A percentile compares a stretch with the other conserved stretches of the same genome.
These are phyloP conservation scores for Gelatoporia subvermispora DNA, from an alignment of 768 basidiomycete genomes.

Conservation along the genomic window DNA sequence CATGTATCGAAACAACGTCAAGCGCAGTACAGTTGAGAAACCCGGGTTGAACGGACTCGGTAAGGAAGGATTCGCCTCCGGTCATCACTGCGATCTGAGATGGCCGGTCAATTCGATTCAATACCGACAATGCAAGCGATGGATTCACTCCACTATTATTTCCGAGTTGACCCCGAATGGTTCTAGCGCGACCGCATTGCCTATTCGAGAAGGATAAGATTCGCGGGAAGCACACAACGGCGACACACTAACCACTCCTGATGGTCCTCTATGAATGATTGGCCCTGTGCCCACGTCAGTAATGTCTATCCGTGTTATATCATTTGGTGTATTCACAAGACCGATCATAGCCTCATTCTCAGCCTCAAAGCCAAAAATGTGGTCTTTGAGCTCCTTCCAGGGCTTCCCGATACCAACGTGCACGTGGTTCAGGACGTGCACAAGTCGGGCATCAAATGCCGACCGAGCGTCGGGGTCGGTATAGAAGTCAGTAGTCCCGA, in stretches of 20 bases:
- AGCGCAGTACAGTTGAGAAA: conserved; percentile 23
- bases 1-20: conserved; percentile 34
- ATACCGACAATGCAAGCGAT: neutral
- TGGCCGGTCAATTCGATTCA: neutral
- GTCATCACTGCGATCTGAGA: conserved; percentile 25
- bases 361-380: conserved; percentile 36
- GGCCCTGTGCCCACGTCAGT: conserved; percentile 11
- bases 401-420: conserved; percentile 30
- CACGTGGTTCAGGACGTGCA: conserved; percentile 34
- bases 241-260: conserved; percentile 14
- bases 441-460: conserved; percentile 34
- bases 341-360: conserved; percentile 34
- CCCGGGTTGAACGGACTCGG: conserved; percentile 23
- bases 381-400: conserved; percentile 32
- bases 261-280: conserved; percentile 19
- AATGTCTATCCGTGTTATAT: neutral
- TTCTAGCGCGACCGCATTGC: conserved; percentile 26
- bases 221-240: neutral
- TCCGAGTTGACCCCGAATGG: conserved; percentile 19
- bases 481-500: conserved; percentile 31
- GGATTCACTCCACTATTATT: conserved; percentile 18
- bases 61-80: conserved; percentile 25
- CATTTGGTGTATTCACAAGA: conserved; percentile 6
- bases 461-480: conserved; percentile 18
- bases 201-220: conserved; percentile 2